Conservation (phyloP, 23 red algal genomes). For the Cyanidioschyzon merolae region DNA sequence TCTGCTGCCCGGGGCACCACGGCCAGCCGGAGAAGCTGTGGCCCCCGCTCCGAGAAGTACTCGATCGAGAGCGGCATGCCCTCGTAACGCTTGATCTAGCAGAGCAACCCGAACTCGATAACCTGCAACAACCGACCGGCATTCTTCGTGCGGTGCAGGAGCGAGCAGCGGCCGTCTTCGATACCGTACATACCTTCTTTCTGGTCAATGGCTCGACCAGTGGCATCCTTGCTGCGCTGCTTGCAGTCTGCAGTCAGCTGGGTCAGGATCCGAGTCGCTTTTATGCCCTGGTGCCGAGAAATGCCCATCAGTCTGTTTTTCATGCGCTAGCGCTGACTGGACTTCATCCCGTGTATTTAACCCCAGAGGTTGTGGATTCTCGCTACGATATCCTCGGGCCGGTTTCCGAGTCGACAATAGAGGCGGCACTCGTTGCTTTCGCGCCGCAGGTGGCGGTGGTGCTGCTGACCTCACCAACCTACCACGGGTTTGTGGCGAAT, state of each 20-base stretch:
- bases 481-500: conserved; percentile 66
- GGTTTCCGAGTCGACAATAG: neutral
- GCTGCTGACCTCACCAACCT: conserved; percentile 74
- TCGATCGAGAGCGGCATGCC: neutral
- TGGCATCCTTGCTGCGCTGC: conserved; percentile 61
- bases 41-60: neutral
- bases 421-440: conserved; percentile 2
- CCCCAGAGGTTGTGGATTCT: conserved; percentile 36
- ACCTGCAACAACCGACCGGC: conserved; percentile 51
- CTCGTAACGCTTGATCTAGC: conserved; percentile 48
- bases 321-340: conserved; percentile 64
- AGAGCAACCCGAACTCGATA: conserved; percentile 78
- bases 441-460: conserved; percentile 49
- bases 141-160: conserved; percentile 48
- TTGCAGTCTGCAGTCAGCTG: conserved; percentile 27
- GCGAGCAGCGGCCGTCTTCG: conserved; percentile 44
- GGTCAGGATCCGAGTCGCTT: conserved; percentile 15
- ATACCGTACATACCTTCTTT: conserved; percentile 38
- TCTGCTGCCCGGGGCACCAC: conserved; percentile 89
- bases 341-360: conserved; percentile 48
- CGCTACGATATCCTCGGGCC: conserved; percentile 11
- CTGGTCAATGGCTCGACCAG: conserved; percentile 81
- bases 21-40: conserved; percentile 11
- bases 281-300: conserved; percentile 52
- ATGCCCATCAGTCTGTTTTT: conserved; percentile 69